Evolutionary conservation across 768 basidiomycete genomes (phyloP).

Genomic region (Mycena vulgaris): DNA sequence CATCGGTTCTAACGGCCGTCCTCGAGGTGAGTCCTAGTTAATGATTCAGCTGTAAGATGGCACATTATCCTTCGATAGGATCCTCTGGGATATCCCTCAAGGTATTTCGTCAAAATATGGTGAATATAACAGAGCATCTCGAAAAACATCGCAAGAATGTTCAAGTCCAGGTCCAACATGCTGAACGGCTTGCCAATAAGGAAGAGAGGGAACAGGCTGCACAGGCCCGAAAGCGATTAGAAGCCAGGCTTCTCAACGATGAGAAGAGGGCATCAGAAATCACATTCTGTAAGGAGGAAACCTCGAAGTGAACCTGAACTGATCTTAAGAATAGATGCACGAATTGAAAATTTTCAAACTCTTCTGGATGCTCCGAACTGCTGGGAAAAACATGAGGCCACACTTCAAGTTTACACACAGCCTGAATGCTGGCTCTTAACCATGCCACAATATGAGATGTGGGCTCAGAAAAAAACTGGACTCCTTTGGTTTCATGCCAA

Average conservation of each 20-base stretch:
- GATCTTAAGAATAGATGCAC: slow-evolving; percentile 3
- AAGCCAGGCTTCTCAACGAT: slow-evolving; percentile 17
- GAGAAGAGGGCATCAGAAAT: slow-evolving; percentile 26
- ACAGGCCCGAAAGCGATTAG: not conserved
- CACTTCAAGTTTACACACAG: slow-evolving; percentile 19
- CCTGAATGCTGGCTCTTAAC: slow-evolving; percentile 30
- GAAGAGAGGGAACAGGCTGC: slow-evolving; percentile 11
- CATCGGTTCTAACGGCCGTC: slow-evolving; percentile 4
- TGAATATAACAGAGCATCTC: slow-evolving; percentile 11
- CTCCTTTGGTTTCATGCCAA: slow-evolving; percentile 31
- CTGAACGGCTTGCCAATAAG: slow-evolving; percentile 23
- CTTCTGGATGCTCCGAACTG: slow-evolving; percentile 33
- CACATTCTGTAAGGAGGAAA: slow-evolving; percentile 16
- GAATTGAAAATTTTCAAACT: slow-evolving; percentile 30
- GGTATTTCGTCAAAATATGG: slow-evolving; percentile 14
- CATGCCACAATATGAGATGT: not conserved
- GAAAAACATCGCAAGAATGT: slow-evolving; percentile 28
- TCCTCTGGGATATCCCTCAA: not conserved
- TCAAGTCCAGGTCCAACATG: slow-evolving; percentile 25
- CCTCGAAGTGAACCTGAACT: not conserved
- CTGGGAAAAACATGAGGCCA: slow-evolving; percentile 31
- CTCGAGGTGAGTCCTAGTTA: not conserved
- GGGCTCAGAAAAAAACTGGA: slow-evolving; percentile 2
- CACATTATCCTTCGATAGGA: not conserved
- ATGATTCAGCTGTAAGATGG: too few relatives aligned